Evolutionary conservation across 2,329 filamentous ascomycete species (phyloP).

Genomic region (Trichoderma sp.): DNA sequence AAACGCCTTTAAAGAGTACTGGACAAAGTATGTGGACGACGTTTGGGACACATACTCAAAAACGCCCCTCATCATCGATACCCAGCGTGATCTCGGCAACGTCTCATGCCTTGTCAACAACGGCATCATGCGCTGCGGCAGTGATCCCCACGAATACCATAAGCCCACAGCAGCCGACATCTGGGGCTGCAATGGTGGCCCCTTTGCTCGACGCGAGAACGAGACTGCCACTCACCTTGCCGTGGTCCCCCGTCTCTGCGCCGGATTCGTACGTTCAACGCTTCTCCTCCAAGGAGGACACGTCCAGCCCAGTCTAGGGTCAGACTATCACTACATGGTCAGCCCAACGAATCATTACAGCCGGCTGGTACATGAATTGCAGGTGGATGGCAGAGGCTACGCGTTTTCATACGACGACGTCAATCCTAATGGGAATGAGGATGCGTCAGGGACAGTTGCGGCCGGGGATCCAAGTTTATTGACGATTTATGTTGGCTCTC

Average conservation of each 20-base stretch:
- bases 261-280: constrained; percentile 52
- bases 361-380: constrained; percentile 60
- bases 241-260: constrained; percentile 51
- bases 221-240: constrained; percentile 46
- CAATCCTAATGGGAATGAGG: constrained; percentile 54
- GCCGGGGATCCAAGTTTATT: constrained; percentile 30
- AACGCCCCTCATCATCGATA: constrained; percentile 45
- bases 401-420: constrained; percentile 71
- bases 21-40: constrained; percentile 46
- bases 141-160: no score
- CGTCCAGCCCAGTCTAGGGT: constrained; percentile 44
- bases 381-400: constrained; percentile 62
- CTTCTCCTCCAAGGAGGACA: constrained; percentile 49
- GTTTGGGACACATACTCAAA: constrained; percentile 48
- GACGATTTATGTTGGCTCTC: constrained; percentile 33
- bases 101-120: constrained; percentile 43
- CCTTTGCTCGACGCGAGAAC: constrained; percentile 41
- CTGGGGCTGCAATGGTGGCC: constrained; percentile 53
- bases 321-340: constrained; percentile 47
- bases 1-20: constrained; percentile 44
- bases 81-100: constrained; percentile 41
- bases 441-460: constrained; percentile 46
- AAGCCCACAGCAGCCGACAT: constrained; percentile 49
- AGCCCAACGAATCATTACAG: constrained; percentile 57
- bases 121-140: constrained; percentile 40